A percentile compares a stretch with the other conserved stretches of the same genome.
Evolutionary conservation across 495 filamentous ascomycete genomes (phyloP).

Genomic region (Neurospora discreta): DNA sequence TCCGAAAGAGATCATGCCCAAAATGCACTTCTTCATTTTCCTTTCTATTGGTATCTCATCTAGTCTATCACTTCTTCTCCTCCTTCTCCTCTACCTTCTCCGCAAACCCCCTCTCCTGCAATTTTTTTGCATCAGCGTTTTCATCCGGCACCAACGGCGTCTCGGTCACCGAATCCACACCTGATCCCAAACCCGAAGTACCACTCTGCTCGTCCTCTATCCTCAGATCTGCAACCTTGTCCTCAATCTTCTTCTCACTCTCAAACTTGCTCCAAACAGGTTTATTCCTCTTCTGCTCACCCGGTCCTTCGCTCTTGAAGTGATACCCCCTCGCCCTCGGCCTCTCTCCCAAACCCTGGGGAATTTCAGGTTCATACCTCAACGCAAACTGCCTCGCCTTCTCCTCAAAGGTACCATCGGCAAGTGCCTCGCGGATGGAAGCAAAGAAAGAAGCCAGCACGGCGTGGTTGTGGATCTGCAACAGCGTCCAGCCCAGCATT

Average conservation of each 20-base stretch:
- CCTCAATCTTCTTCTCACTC: not conserved
- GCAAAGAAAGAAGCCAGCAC: conserved; percentile 64
- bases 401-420: conserved; percentile 55
- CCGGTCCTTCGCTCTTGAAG: conserved; percentile 56
- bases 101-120: not conserved
- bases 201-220: not conserved
- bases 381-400: conserved; percentile 45
- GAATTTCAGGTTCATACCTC: conserved; percentile 56
- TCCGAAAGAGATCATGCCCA: not conserved
- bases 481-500: conserved; percentile 89
- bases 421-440: conserved; percentile 40
- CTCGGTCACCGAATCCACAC: not conserved
- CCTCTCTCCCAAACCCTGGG: conserved; percentile 61
- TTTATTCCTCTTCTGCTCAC: conserved; percentile 55
- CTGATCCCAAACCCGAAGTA: not conserved
- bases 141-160: conserved; percentile 4
- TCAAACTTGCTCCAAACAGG: conserved; percentile 45
- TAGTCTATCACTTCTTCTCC: not conserved
- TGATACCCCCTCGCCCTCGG: conserved; percentile 83
- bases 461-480: conserved; percentile 83
- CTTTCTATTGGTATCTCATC: not conserved
- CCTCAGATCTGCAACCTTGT: not conserved
- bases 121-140: not conserved
- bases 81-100: not conserved
- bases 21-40: not conserved